Percentiles rank a stretch among this genome's conserved stretches.
Conservation (phyloP, 2,329 filamentous ascomycete genomes). For the Dryadomyces quercivorus region DNA sequence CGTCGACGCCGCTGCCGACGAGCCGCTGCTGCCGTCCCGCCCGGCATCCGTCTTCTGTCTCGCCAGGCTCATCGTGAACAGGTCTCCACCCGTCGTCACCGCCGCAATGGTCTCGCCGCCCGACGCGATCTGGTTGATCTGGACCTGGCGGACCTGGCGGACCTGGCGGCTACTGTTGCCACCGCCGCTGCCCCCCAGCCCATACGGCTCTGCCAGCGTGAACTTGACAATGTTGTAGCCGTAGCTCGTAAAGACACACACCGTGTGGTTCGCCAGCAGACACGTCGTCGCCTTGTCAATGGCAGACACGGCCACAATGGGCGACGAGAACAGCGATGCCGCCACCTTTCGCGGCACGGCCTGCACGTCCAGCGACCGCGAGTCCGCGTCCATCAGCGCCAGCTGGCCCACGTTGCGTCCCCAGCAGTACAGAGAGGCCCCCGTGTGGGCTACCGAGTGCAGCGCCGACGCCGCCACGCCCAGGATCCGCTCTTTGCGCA, state of each 20-base stretch:
- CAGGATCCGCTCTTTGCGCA: slow-evolving; percentile 74
- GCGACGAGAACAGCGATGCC: slow-evolving; percentile 63
- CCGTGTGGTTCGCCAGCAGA: slow-evolving; percentile 73
- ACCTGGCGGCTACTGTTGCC: slow-evolving; percentile 47
- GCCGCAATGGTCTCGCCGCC: slow-evolving; percentile 89
- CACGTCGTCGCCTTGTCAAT: slow-evolving; percentile 84
- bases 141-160: slow-evolving; percentile 28
- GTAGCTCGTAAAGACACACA: slow-evolving; percentile 92
- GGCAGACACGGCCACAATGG: slow-evolving; percentile 68
- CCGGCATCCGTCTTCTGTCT: slow-evolving; percentile 27
- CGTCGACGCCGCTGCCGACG: slow-evolving; percentile 52
- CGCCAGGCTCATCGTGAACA: slow-evolving; percentile 74
- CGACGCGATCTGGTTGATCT: slow-evolving; percentile 65
- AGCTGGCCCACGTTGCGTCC: slow-evolving; percentile 92
- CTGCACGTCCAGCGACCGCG: slow-evolving; percentile 79
- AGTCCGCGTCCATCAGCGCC: slow-evolving; percentile 88
- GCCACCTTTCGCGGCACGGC: slow-evolving; percentile 74
- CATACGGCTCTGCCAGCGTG: slow-evolving; percentile 52
- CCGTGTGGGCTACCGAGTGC: slow-evolving; percentile 83
- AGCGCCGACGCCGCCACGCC: slow-evolving; percentile 82
- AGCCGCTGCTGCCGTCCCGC: slow-evolving; percentile 34
- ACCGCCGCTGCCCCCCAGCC: slow-evolving; percentile 12
- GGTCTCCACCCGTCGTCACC: slow-evolving; percentile 69
- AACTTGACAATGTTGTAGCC: slow-evolving; percentile 88
- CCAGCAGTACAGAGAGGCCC: slow-evolving; percentile 76